Evolutionary conservation across 495 filamentous ascomycete genomes (phyloP).

Genomic region (Lepidopterella palustris): DNA sequence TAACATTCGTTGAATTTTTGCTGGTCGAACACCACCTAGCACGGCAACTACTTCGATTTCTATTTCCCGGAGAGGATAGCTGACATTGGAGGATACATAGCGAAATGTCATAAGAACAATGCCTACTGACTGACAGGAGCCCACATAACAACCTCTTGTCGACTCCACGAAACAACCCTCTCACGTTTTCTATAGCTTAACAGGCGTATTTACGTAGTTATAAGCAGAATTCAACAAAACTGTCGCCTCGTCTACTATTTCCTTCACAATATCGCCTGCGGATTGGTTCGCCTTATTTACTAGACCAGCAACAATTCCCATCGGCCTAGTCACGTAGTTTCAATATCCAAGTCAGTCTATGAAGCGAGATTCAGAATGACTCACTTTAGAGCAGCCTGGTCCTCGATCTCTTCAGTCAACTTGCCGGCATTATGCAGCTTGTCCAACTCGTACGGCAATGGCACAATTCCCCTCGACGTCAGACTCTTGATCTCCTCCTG

Average conservation of each 20-base stretch:
- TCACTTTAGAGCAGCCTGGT: constrained; percentile 20
- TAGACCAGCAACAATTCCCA: constrained; percentile 24
- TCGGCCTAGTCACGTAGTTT: constrained; percentile 15
- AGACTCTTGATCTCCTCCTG: constrained; percentile 25
- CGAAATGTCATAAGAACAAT: too few relatives aligned
- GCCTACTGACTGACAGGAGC: too few relatives aligned
- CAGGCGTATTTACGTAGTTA: constrained; percentile 10
- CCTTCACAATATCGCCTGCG: constrained; percentile 23
- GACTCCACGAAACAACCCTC: not conserved
- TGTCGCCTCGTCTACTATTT: constrained; percentile 25
- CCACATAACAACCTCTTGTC: too few relatives aligned
- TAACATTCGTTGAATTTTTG: too few relatives aligned
- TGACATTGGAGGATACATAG: too few relatives aligned
- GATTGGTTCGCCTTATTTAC: constrained; percentile 23
- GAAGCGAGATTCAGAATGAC: not conserved
- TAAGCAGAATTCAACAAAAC: constrained; percentile 10
- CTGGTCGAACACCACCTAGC: too few relatives aligned
- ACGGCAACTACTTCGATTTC: too few relatives aligned
- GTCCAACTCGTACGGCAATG: constrained; percentile 24
- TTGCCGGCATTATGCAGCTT: constrained; percentile 21
- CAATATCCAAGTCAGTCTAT: not conserved
- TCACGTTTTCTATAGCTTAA: constrained; percentile 10
- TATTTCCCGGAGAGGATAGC: too few relatives aligned
- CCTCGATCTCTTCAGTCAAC: constrained; percentile 29
- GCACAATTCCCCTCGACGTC: constrained; percentile 19